Conservation (phyloP, 495 filamentous ascomycete genomes). For the Tuber brumale region DNA sequence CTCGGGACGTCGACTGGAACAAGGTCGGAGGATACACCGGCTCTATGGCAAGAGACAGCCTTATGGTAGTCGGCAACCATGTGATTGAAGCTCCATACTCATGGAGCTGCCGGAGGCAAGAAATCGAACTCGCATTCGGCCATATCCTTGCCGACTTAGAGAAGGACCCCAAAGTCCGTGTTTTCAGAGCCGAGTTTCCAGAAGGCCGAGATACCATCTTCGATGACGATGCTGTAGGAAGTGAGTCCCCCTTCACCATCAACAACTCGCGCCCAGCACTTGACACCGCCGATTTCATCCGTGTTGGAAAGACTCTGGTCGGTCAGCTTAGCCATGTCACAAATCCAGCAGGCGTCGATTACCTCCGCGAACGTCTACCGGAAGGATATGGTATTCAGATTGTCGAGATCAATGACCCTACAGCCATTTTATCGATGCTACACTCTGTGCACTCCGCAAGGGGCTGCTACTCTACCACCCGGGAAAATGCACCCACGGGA, state of each 20-base stretch:
- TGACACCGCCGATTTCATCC: not conserved
- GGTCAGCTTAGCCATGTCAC: not conserved
- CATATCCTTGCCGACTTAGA: slow-evolving; percentile 1
- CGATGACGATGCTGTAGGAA: not conserved
- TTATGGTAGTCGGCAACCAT: not conserved
- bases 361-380: not conserved
- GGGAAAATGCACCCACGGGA: not conserved
- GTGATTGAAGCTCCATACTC: not conserved
- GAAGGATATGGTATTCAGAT: not conserved
- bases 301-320: not conserved
- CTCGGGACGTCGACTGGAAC: not conserved
- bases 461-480: not conserved
- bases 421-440: not conserved
- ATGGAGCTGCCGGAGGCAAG: not conserved
- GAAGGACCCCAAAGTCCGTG: not conserved
- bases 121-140: slow-evolving; percentile 3
- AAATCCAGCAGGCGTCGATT: not conserved
- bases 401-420: not conserved
- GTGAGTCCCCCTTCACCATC: not conserved
- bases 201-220: not conserved
- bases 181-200: not conserved
- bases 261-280: not conserved
- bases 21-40: not conserved
- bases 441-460: not conserved
- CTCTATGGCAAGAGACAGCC: not conserved